Evolutionary conservation across 306 rosid species (phyloP).

Genomic region (Comarum palustre): DNA sequence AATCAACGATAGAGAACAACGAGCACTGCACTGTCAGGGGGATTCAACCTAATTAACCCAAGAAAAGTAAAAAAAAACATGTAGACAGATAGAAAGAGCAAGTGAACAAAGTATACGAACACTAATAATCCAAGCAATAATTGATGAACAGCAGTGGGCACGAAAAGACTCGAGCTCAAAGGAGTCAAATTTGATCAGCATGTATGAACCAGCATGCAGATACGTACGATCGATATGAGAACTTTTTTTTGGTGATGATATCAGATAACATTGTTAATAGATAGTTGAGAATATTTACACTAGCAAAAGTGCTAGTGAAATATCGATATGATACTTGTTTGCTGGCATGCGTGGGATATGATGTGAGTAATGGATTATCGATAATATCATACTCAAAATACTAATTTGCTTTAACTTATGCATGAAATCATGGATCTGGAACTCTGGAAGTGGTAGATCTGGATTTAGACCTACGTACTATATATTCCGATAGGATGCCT

Average conservation of each 20-base stretch:
- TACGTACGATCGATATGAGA: too few species aligned
- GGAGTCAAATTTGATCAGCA: too few species aligned
- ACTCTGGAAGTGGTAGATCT: background rate
- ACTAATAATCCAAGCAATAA: too few species aligned
- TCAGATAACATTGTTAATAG: background rate
- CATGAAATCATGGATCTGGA: background rate
- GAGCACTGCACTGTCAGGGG: background rate
- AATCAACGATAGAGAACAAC: background rate
- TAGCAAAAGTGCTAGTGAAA: background rate
- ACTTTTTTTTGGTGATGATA: too few species aligned
- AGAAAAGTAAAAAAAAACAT: too few species aligned
- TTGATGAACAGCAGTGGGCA: background rate
- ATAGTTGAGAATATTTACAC: background rate
- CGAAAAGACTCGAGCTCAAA: background rate
- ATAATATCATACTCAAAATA: background rate
- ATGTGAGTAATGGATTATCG: background rate
- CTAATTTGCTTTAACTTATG: background rate
- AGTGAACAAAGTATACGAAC: background rate
- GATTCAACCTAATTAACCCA: background rate
- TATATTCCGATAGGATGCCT: background rate
- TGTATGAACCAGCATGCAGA: background rate
- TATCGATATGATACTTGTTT: background rate
- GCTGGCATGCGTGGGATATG: constrained; percentile 1
- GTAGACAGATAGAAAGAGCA: background rate
- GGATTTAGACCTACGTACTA: background rate